Percentiles rank a stretch among this genome's conserved stretches.
phyloP scores from a whole-genome alignment of 257 asterid genomes.

The Nicotiana benthamiana region DNA sequence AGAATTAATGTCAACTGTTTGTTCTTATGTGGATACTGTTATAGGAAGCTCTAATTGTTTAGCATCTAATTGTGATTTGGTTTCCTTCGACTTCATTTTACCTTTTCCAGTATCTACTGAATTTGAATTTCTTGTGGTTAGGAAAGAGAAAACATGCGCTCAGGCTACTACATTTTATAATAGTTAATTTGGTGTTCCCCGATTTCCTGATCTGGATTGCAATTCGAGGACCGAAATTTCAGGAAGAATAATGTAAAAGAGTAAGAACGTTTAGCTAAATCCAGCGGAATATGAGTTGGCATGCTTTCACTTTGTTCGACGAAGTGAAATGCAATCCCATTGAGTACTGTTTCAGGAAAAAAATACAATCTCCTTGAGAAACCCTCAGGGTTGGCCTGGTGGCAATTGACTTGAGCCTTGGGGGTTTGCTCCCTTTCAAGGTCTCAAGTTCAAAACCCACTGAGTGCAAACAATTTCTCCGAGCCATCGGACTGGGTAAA shows the following conservation, averaged over 20 bases:
- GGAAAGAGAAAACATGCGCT: background rate
- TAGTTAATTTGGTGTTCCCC: background rate
- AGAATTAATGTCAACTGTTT: background rate
- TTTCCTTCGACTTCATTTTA: background rate
- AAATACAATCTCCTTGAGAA: background rate
- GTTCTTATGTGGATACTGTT: background rate
- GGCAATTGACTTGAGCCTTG: no score
- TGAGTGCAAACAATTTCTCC: no score
- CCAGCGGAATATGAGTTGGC: background rate
- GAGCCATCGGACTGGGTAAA: no score
- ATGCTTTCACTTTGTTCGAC: background rate
- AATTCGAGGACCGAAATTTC: background rate
- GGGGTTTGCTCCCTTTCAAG: no score
- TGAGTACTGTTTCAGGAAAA: background rate
- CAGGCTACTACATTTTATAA: background rate
- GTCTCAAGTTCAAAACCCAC: no score
- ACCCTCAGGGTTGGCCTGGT: no score
- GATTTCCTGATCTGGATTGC: background rate
- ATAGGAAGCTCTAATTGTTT: background rate
- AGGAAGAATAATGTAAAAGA: background rate
- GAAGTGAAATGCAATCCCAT: background rate
- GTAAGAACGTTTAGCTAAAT: background rate
- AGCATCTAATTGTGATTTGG: background rate
- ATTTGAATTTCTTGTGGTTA: background rate
- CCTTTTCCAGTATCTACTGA: background rate